Evolutionary conservation across 495 filamentous ascomycete species (phyloP).

Genomic region (Aspergillus homomorphus): DNA sequence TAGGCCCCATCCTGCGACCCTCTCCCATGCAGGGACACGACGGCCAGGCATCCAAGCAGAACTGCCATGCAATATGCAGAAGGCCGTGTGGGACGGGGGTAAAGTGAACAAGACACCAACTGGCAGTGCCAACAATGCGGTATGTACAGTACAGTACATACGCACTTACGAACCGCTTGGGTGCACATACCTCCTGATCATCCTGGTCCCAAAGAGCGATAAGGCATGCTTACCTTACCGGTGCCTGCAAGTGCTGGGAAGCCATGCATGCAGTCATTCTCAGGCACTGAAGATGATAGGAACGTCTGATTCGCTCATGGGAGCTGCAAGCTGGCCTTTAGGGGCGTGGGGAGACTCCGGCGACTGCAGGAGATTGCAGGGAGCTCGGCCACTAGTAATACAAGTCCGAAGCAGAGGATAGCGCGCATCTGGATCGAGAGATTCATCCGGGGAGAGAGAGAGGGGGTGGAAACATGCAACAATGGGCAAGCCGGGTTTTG

Average conservation of each 20-base stretch:
- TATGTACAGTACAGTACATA: not conserved
- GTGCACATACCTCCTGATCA: not conserved
- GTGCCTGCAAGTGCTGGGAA: not conserved
- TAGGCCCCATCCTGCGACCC: not conserved
- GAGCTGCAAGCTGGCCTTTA: conserved; percentile 9
- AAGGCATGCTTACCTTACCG: not conserved
- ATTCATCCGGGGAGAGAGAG: not conserved
- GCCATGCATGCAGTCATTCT: not conserved
- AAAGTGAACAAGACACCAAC: not conserved
- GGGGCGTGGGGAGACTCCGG: conserved; percentile 1
- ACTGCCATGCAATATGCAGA: not conserved
- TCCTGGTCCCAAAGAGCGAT: not conserved
- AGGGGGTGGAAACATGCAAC: not conserved
- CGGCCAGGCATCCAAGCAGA: not conserved
- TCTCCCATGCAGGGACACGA: not conserved
- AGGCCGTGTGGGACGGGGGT: no score
- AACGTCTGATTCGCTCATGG: not conserved
- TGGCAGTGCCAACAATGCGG: not conserved
- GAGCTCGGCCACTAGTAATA: not conserved
- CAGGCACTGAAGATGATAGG: not conserved
- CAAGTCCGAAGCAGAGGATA: not conserved
- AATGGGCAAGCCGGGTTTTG: not conserved
- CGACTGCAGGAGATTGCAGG: conserved; percentile 8
- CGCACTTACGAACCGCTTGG: not conserved
- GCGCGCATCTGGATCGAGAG: not conserved